A percentile compares a stretch with the other conserved stretches of the same genome.
These are phyloP conservation scores for Elsinoe australis DNA, from an alignment of 2,329 filamentous ascomycete species.

Conservation along the genomic window DNA sequence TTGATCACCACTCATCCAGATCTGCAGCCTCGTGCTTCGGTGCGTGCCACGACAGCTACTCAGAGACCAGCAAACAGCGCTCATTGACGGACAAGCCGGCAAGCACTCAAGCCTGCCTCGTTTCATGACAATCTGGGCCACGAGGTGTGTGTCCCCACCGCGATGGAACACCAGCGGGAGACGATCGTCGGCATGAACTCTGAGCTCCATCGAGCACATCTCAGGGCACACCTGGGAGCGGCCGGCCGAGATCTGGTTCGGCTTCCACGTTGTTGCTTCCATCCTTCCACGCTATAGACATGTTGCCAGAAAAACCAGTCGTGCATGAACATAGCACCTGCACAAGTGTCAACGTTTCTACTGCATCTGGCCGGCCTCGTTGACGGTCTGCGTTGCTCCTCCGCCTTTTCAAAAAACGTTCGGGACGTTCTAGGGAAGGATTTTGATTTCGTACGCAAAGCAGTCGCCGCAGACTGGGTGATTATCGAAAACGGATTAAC, in stretches of 20 bases:
- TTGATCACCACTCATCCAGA: constrained; percentile 8
- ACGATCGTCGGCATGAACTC: constrained; percentile 8
- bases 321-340: constrained; percentile 10
- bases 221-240: background rate
- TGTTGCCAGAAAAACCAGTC: background rate
- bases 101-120: background rate
- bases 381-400: background rate
- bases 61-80: constrained; percentile 1
- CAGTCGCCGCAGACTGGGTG: constrained; percentile 7
- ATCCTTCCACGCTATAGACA: constrained; percentile 9
- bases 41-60: constrained; percentile 1
- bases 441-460: background rate
- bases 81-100: no score
- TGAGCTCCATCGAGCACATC: constrained; percentile 7
- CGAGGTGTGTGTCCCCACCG: background rate
- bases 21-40: constrained; percentile 14
- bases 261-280: constrained; percentile 14
- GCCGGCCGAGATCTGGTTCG: constrained; percentile 14
- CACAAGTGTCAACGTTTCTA: constrained; percentile 5
- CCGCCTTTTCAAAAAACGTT: constrained; percentile 2
- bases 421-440: constrained; percentile 7
- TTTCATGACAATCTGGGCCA: constrained; percentile 3
- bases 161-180: constrained; percentile 9
- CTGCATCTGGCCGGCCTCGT: background rate
- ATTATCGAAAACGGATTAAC: constrained; percentile 15